These are phyloP conservation scores for Anaeromyces robustus DNA, from an alignment of 192 early-diverging fungal species.

Conservation along the genomic window DNA sequence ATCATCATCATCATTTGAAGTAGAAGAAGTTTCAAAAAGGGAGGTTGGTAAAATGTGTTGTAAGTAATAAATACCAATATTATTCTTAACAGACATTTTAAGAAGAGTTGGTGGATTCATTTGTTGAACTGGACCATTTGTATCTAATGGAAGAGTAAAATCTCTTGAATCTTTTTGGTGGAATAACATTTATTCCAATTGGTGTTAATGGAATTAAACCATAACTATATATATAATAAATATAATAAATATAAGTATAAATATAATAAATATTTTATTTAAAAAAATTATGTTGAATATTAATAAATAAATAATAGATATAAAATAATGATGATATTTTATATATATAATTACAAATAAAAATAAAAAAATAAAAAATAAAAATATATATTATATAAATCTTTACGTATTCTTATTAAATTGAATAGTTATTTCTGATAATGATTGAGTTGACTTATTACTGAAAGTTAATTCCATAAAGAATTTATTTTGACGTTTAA, in stretches of 20 bases:
- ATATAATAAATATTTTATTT: too few species aligned
- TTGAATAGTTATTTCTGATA: conserved; percentile 40
- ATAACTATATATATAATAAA: conserved; percentile 8
- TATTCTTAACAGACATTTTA: conserved; percentile 38
- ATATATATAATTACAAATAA: too few species aligned
- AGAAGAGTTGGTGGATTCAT: conserved; percentile 25
- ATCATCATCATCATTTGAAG: too few species aligned
- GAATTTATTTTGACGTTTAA: conserved; percentile 1
- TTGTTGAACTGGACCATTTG: conserved; percentile 6
- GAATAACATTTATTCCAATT: conserved; percentile 16
- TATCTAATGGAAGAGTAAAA: conserved; percentile 7
- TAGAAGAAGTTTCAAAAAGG: neutral
- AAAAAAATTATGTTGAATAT: too few species aligned
- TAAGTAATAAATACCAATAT: conserved; percentile 30
- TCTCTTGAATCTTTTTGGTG: conserved; percentile 8
- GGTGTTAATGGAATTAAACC: conserved; percentile 22
- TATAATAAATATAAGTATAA: too few species aligned
- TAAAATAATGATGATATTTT: too few species aligned
- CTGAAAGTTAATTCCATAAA: conserved; percentile 21
- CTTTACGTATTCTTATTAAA: conserved; percentile 31
- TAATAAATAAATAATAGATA: too few species aligned
- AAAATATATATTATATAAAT: neutral
- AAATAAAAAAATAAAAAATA: neutral
- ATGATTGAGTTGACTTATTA: conserved; percentile 13
- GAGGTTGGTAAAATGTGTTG: neutral